Conservation (phyloP, 495 filamentous ascomycete genomes). For the Durotheca rogersii region DNA sequence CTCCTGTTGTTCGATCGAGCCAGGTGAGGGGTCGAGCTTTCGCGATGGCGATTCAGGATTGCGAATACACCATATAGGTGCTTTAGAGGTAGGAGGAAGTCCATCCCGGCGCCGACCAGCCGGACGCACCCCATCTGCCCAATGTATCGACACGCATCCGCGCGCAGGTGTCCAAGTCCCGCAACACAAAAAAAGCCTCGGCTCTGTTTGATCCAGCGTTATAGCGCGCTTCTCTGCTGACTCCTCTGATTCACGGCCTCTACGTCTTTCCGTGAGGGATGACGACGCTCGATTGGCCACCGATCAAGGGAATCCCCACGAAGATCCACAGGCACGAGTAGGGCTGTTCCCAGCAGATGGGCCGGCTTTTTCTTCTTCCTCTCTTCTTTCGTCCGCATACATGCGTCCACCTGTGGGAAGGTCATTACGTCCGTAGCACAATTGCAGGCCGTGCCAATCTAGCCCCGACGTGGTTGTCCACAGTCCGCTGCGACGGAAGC, state of each 20-base stretch:
- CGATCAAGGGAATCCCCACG: conserved; percentile 12
- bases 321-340: conserved; percentile 20
- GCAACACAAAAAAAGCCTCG: conserved; percentile 4
- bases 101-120: no score
- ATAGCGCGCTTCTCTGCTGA: background rate
- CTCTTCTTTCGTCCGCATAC: conserved; percentile 1
- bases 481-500: no score
- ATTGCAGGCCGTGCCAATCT: no score
- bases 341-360: conserved; percentile 26
- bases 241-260: conserved; percentile 10
- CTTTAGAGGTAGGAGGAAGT: no score
- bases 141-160: no score
- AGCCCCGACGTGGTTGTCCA: no score
- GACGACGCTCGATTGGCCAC: conserved; percentile 13
- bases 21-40: conserved; percentile 27
- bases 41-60: conserved; percentile 20
- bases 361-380: conserved; percentile 16
- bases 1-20: conserved; percentile 22
- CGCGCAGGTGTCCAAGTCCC: conserved; percentile 17
- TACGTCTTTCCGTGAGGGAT: conserved; percentile 17
- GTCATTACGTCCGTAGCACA: no score
- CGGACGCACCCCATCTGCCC: no score
- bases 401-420: no score
- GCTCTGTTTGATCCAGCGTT: conserved; percentile 20
- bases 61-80: conserved; percentile 14